These are phyloP conservation scores for Cyberlindnera veronae DNA, from an alignment of 805 yeast genomes.

Conservation along the genomic window DNA sequence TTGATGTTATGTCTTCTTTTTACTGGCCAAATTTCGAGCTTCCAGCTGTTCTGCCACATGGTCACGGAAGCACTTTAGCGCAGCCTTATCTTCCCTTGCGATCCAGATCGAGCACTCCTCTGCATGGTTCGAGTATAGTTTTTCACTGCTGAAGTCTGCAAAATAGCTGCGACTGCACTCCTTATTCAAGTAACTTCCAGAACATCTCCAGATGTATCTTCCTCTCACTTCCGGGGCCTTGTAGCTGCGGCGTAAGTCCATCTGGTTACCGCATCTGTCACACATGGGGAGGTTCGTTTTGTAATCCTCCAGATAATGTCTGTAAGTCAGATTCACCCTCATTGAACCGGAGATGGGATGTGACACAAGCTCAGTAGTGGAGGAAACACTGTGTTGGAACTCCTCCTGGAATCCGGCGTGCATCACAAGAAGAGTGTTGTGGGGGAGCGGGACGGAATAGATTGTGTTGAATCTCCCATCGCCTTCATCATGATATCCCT, in stretches of 20 bases:
- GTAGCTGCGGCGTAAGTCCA: conserved; percentile 55
- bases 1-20: neutral
- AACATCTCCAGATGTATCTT: conserved; percentile 66
- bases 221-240: conserved; percentile 46
- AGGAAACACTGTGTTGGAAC: conserved; percentile 62
- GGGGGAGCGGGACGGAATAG: conserved; percentile 59
- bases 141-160: conserved; percentile 42
- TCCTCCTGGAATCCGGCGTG: conserved; percentile 78
- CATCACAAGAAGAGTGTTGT: conserved; percentile 69
- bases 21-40: neutral
- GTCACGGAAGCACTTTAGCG: conserved; percentile 19
- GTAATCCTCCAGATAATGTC: conserved; percentile 46
- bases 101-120: conserved; percentile 43
- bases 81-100: conserved; percentile 38
- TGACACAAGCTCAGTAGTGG: conserved; percentile 37
- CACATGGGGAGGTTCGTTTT: conserved; percentile 40
- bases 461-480: conserved; percentile 29
- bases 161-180: conserved; percentile 49
- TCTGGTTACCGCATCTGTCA: conserved; percentile 34
- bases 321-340: conserved; percentile 63
- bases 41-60: conserved; percentile 6
- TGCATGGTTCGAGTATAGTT: conserved; percentile 32
- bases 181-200: conserved; percentile 38
- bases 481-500: conserved; percentile 31
- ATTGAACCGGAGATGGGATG: conserved; percentile 48